phyloP scores from a whole-genome alignment of 805 yeast genomes.

The Helenozyma baotianmanensis region DNA sequence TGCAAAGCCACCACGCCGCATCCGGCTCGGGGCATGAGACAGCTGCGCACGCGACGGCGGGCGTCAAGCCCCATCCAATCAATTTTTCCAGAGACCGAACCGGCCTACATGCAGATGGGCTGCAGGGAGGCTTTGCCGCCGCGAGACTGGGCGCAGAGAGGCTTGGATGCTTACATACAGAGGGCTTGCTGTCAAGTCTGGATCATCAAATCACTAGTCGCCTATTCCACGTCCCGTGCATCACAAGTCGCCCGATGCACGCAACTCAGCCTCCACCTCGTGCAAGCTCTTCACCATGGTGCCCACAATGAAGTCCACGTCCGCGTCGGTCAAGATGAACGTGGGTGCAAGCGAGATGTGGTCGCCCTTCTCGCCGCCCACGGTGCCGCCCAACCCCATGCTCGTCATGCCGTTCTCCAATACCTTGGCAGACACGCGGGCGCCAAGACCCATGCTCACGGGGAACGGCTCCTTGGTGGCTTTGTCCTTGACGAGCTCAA shows the following conservation, averaged over 20 bases:
- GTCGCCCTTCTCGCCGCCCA: constrained; percentile 39
- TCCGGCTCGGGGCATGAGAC: no score
- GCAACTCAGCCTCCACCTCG: constrained; percentile 29
- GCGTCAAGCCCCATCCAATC: no score
- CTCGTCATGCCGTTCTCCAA: constrained; percentile 43
- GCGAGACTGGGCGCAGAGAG: no score
- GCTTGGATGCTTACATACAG: no score
- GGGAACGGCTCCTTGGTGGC: constrained; percentile 47
- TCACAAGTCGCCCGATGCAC: constrained; percentile 7
- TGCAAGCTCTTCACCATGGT: constrained; percentile 37
- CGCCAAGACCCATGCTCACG: constrained; percentile 31
- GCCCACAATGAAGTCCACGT: constrained; percentile 36
- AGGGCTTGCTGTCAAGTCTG: no score
- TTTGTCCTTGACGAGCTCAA: constrained; percentile 54
- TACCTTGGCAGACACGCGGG: constrained; percentile 29
- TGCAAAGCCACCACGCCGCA: no score
- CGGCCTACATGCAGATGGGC: no score
- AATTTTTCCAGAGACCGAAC: no score
- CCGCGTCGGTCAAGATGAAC: constrained; percentile 38
- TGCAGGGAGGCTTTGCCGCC: no score
- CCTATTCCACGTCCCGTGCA: no score
- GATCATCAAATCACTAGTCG: no score
- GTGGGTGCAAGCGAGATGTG: constrained; percentile 47
- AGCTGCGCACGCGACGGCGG: no score
- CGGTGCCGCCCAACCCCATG: constrained; percentile 45